Evolutionary conservation across 108 stramenopile genomes (phyloP).

Genomic region (Mediolabrus comicus): DNA sequence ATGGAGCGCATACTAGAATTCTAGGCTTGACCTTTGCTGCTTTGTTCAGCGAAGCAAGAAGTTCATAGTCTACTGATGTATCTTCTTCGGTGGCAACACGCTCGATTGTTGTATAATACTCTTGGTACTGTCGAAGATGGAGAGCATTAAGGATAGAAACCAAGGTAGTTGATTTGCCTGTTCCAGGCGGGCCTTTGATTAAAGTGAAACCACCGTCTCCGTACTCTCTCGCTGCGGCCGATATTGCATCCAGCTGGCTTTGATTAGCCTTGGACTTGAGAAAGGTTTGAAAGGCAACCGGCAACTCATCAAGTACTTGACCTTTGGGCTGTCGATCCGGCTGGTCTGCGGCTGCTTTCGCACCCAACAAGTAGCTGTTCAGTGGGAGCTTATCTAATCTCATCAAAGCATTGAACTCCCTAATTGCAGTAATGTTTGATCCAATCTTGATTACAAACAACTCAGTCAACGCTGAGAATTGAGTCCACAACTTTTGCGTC

Average conservation of each 20-base stretch:
- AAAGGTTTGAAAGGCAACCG: constrained; percentile 44
- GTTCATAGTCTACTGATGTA: constrained; percentile 32
- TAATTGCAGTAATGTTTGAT: constrained; percentile 50
- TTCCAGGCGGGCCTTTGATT: constrained; percentile 67
- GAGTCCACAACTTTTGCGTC: constrained; percentile 35
- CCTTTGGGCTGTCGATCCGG: not conserved
- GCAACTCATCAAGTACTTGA: constrained; percentile 21
- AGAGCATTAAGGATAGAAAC: constrained; percentile 73
- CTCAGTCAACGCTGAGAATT: constrained; percentile 33
- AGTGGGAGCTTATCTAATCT: constrained; percentile 36
- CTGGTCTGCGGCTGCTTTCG: not conserved
- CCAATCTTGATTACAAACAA: constrained; percentile 46
- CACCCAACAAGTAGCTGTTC: constrained; percentile 33
- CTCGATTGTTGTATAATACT: constrained; percentile 47
- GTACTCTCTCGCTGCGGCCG: constrained; percentile 42
- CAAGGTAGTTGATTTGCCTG: constrained; percentile 83
- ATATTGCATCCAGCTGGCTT: constrained; percentile 49
- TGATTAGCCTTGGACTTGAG: constrained; percentile 43
- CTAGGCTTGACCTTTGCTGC: constrained; percentile 54
- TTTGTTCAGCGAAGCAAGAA: constrained; percentile 39
- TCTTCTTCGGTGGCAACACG: constrained; percentile 35
- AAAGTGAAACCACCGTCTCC: constrained; percentile 55
- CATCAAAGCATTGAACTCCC: constrained; percentile 48
- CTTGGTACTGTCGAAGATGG: constrained; percentile 55
- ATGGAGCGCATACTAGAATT: constrained; percentile 82